phyloP scores from a whole-genome alignment of 306 rosid genomes.

The Cicer bijugum region DNA sequence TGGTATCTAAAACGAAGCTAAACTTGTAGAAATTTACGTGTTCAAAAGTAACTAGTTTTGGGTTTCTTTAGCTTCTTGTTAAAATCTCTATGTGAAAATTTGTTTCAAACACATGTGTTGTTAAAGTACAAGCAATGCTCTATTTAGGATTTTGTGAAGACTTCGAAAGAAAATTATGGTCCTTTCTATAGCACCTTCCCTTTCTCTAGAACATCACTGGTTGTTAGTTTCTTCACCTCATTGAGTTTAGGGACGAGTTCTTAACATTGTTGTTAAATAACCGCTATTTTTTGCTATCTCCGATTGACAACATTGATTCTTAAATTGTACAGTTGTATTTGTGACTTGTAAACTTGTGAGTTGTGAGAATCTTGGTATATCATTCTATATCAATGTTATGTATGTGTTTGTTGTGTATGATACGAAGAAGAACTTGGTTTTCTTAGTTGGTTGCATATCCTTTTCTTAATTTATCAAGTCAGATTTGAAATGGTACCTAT shows the following conservation, averaged over 20 bases:
- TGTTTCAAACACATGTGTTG: neutral
- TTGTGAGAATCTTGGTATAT: neutral
- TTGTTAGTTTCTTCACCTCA: neutral
- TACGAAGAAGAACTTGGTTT: neutral
- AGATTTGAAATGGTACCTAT: conserved; percentile 8
- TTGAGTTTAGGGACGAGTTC: conserved; percentile 3
- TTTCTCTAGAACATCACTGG: neutral
- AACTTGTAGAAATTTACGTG: conserved; percentile 29
- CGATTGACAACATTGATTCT: neutral
- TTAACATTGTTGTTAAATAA: neutral
- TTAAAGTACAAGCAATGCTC: neutral
- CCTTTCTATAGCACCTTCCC: neutral
- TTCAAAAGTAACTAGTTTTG: neutral
- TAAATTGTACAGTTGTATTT: neutral
- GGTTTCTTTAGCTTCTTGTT: conserved; percentile 10
- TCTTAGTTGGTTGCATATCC: neutral
- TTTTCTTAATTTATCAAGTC: conserved; percentile 32
- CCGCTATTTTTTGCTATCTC: no score
- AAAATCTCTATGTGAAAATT: neutral
- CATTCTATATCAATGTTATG: neutral
- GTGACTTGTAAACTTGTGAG: neutral
- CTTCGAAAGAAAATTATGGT: neutral
- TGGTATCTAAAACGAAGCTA: conserved; percentile 36
- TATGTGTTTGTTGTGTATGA: neutral
- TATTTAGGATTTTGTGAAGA: neutral